phyloP scores from a whole-genome alignment of 192 early-diverging fungal species.

The Spinellus fusiger region DNA sequence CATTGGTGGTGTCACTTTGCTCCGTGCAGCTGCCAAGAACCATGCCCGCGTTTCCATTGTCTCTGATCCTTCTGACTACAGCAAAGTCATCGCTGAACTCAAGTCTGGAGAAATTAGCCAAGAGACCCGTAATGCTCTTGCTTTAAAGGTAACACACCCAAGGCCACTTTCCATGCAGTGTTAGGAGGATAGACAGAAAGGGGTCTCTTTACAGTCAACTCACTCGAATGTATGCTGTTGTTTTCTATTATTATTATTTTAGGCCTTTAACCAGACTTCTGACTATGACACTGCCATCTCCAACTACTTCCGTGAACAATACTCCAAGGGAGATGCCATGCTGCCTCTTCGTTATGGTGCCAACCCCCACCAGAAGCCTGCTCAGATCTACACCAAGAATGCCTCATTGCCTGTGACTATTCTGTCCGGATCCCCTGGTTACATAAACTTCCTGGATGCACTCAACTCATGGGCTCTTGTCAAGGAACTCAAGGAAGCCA shows the following conservation, averaged over 20 bases:
- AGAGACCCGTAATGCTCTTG: slow-evolving; percentile 68
- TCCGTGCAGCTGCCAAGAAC: slow-evolving; percentile 99
- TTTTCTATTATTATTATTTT: too few species aligned
- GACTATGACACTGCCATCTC: slow-evolving; percentile 95
- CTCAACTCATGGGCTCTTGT: slow-evolving; percentile 97
- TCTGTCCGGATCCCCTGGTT: slow-evolving; percentile 90
- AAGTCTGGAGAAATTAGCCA: slow-evolving; percentile 59
- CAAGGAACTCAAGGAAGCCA: slow-evolving; percentile 86
- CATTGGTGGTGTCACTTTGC: slow-evolving; percentile 96
- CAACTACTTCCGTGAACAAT: slow-evolving; percentile 93
- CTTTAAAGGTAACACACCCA: slow-evolving; percentile 59
- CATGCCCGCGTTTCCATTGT: slow-evolving; percentile 90
- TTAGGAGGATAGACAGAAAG: background rate
- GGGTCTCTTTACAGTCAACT: too few species aligned
- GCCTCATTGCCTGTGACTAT: slow-evolving; percentile 84
- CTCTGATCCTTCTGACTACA: slow-evolving; percentile 91
- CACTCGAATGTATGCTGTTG: too few species aligned
- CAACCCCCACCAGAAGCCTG: slow-evolving; percentile 98
- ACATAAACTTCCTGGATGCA: slow-evolving; percentile 98
- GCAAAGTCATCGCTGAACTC: slow-evolving; percentile 71
- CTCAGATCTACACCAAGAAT: slow-evolving; percentile 82
- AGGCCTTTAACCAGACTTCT: slow-evolving; percentile 92
- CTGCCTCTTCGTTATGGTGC: slow-evolving; percentile 92
- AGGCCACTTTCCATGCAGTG: too few species aligned
- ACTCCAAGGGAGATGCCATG: slow-evolving; percentile 68